A percentile compares a stretch with the other conserved stretches of the same genome.
Conservation (phyloP, 495 filamentous ascomycete species). For the Achaetomiella virescens region DNA sequence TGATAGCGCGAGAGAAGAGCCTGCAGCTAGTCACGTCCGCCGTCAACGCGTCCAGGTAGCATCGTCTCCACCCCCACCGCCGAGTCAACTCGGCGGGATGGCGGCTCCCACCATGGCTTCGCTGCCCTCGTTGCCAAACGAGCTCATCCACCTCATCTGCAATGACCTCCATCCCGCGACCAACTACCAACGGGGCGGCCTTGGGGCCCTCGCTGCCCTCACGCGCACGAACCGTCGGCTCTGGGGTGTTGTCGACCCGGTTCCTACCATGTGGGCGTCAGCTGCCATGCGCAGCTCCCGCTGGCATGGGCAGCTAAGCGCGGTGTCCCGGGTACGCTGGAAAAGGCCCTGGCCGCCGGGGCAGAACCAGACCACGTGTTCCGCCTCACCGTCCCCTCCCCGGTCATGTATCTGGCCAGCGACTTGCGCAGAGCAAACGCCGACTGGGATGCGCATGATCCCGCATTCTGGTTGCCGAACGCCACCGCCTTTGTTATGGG, state of each 20-base stretch:
- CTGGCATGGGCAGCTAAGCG: constrained; percentile 1
- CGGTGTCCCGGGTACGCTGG: background rate
- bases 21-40: too few relatives aligned
- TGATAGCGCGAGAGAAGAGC: too few relatives aligned
- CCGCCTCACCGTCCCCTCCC: background rate
- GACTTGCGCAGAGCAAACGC: background rate
- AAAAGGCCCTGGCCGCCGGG: background rate
- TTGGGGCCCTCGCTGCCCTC: background rate
- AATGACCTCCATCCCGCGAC: background rate
- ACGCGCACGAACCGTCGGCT: background rate
- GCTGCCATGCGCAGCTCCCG: background rate
- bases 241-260: background rate
- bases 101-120: background rate
- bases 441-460: background rate
- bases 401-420: background rate
- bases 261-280: background rate
- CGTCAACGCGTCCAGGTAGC: too few relatives aligned
- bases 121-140: background rate
- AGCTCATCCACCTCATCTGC: background rate
- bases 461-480: background rate
- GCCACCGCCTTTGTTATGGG: too few relatives aligned
- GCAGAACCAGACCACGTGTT: background rate
- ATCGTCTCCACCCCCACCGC: too few relatives aligned
- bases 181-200: background rate
- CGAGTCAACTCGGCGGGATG: too few relatives aligned